These are phyloP conservation scores for Mycena floridula DNA, from an alignment of 768 basidiomycete genomes.

Conservation along the genomic window DNA sequence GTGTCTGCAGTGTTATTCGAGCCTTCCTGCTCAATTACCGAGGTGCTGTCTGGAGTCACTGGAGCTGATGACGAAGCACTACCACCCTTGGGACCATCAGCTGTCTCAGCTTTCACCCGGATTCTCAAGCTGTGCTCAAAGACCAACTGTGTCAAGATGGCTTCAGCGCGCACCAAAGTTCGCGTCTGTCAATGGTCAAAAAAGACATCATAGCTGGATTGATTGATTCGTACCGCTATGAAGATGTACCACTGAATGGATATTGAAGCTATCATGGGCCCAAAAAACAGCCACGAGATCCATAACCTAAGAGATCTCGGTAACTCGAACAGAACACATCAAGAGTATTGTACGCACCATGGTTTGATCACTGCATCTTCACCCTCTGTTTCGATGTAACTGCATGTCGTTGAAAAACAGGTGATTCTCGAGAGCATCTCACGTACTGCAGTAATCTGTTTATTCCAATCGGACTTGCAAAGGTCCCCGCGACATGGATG, in stretches of 20 bases:
- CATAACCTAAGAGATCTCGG: no score
- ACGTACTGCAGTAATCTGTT: conserved; percentile 32
- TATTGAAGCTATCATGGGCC: conserved; percentile 36
- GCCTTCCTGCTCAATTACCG: neutral
- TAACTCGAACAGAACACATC: no score
- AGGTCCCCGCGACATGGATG: conserved; percentile 19
- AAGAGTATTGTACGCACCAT: no score
- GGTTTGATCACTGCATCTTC: conserved; percentile 45
- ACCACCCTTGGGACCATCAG: neutral
- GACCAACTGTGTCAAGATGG: conserved; percentile 33
- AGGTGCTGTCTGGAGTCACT: conserved; percentile 2
- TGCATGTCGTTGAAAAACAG: conserved; percentile 12
- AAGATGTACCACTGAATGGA: conserved; percentile 50
- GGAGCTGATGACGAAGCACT: neutral
- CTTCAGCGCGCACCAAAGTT: conserved; percentile 40
- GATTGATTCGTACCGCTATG: conserved; percentile 29
- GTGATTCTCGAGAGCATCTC: neutral
- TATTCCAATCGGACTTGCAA: conserved; percentile 34
- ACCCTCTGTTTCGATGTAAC: conserved; percentile 55
- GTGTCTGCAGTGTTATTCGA: conserved; percentile 2
- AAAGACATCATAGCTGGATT: neutral
- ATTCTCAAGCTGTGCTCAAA: conserved; percentile 52
- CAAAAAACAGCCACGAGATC: conserved; percentile 46
- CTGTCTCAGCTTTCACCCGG: conserved; percentile 46
- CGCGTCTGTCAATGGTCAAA: conserved; percentile 23